phyloP scores from a whole-genome alignment of 768 basidiomycete genomes.

The Melanogaster broomeanus region DNA sequence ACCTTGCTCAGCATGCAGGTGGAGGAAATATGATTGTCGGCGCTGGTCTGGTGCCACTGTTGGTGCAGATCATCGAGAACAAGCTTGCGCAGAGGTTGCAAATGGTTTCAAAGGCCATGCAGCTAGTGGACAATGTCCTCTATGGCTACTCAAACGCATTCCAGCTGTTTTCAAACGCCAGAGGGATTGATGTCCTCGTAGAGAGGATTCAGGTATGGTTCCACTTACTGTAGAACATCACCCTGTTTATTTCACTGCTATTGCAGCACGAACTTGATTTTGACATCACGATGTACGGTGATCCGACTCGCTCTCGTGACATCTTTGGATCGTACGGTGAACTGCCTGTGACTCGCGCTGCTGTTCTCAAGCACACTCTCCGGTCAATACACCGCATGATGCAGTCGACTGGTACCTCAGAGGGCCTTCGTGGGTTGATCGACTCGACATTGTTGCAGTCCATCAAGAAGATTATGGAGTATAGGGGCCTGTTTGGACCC shows the following conservation, averaged over 20 bases:
- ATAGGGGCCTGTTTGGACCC: constrained; percentile 82
- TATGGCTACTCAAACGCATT: constrained; percentile 90
- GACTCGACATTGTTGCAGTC: constrained; percentile 86
- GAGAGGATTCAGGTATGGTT: constrained; percentile 78
- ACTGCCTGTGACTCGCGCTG: constrained; percentile 71
- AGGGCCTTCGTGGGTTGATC: constrained; percentile 91
- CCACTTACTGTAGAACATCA: not conserved
- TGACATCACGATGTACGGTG: constrained; percentile 58
- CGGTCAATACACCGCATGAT: constrained; percentile 97
- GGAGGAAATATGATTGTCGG: constrained; percentile 94
- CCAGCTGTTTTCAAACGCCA: constrained; percentile 78
- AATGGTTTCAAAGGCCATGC: constrained; percentile 87
- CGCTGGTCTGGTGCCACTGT: constrained; percentile 85
- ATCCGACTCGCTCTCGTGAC: constrained; percentile 44
- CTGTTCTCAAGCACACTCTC: constrained; percentile 86
- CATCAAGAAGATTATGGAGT: constrained; percentile 84
- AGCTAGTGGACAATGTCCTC: constrained; percentile 88
- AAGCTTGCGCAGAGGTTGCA: constrained; percentile 64
- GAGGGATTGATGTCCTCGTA: constrained; percentile 84
- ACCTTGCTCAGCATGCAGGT: constrained; percentile 79
- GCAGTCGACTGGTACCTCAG: constrained; percentile 92
- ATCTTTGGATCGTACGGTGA: constrained; percentile 55
- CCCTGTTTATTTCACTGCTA: constrained; percentile 9
- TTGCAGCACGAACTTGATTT: constrained; percentile 66
- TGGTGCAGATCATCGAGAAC: constrained; percentile 89